Conservation (phyloP, 2,329 filamentous ascomycete genomes). For the Huntiella savannae region DNA sequence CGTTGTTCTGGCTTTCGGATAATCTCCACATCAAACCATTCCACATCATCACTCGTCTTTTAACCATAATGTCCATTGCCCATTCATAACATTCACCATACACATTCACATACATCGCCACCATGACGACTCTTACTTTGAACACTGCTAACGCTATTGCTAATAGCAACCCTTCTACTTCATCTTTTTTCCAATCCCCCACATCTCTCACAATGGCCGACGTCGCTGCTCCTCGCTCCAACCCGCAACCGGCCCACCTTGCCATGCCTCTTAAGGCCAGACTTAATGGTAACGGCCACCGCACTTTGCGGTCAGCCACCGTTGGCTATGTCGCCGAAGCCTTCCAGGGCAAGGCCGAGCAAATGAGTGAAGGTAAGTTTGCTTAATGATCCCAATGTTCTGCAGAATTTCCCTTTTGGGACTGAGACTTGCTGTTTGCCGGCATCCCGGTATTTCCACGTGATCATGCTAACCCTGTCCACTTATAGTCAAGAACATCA, state of each 20-base stretch:
- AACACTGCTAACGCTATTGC: conserved; percentile 23
- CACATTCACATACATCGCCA: conserved; percentile 10
- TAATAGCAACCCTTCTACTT: conserved; percentile 27
- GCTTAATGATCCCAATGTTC: neutral
- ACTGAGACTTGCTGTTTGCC: neutral
- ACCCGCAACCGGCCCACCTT: conserved; percentile 75
- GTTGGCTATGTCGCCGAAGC: conserved; percentile 88
- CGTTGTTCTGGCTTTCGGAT: too few relatives aligned
- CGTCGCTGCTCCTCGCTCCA: conserved; percentile 19
- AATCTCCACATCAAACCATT: neutral
- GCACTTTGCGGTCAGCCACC: conserved; percentile 68
- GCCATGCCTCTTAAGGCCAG: conserved; percentile 41
- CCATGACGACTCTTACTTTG: conserved; percentile 21
- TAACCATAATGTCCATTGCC: neutral
- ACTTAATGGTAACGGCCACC: conserved; percentile 41
- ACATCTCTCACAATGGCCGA: conserved; percentile 10
- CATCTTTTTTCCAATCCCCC: conserved; percentile 20
- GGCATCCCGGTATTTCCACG: neutral
- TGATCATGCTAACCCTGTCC: conserved; percentile 1
- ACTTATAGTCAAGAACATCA: conserved; percentile 53
- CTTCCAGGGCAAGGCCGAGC: conserved; percentile 79
- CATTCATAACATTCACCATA: too few relatives aligned
- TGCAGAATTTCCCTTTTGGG: conserved; percentile 2
- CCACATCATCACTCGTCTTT: neutral
- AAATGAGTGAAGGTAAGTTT: conserved; percentile 59